Base-by-base conservation (phyloP, 805 yeast genomes). In the Komagataella kurtzmanii region DNA sequence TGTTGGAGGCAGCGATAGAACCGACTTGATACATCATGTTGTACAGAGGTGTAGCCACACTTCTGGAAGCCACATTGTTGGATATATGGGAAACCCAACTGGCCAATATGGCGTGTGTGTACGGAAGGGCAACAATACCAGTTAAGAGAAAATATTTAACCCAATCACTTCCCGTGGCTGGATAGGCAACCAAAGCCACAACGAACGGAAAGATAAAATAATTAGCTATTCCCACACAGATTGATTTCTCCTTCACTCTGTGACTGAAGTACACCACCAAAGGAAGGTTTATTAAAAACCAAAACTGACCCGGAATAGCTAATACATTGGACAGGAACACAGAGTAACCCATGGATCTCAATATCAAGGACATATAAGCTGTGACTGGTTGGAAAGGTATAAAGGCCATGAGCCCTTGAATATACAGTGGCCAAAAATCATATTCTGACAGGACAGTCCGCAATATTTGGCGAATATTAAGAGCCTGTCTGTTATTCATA, bases 401-500 rank as follows among this genome's bases (percentile, higher is more conserved):
- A 52, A 64, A 65, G 45, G 57, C 59, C 12, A 76, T 53, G 14
- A 79, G 50, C 3, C 82, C 74, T 48, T 74, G 56, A 6, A 69
- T 54, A 53, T 74, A 73, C 23, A 76, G 57, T 17, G 82, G 82
- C 72, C 78, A 67, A 52, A 77, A 54, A 59, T 76, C 77, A 55
- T 65, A 74, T 56, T 79, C 82, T 5, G 6, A 21, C 2, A 59
- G 51, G 7, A 77, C 51, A 6, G 76, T 62, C 21, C 63, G 59
- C 59, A 68, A 58, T 17, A 79, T 58, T 53, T 63, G 67, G 36
- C 58, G 64, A 23, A 65, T 55, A 2, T 69, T 59, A 23, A 80
- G 65, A 1, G 76, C 76, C 54, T 74, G 74, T 56, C 80, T 66
- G 57, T 79, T 77, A 58, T 77, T 70, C 82, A 77, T 76, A 53